Conservation (phyloP, 1,139 yeast species). For the Lizanozyma gosingica region DNA sequence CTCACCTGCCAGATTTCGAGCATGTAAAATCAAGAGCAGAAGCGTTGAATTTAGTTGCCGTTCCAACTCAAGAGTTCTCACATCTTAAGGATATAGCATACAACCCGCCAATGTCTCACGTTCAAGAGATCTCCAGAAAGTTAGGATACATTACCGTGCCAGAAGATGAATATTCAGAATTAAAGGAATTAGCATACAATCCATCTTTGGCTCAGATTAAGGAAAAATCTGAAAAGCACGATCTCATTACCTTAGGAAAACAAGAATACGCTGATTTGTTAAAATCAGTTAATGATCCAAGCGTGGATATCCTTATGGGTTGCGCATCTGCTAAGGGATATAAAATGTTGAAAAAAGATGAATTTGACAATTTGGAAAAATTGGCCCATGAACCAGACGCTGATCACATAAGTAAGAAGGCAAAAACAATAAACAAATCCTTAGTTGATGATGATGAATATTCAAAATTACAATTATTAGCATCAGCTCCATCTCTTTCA, state of each 20-base stretch:
- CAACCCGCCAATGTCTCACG: constrained; percentile 17
- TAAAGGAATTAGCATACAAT: constrained; percentile 10
- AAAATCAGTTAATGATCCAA: constrained; percentile 6
- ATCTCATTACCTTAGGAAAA: constrained; percentile 12
- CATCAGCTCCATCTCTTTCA: constrained; percentile 15
- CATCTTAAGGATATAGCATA: constrained; percentile 8
- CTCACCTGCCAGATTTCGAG: constrained; percentile 11
- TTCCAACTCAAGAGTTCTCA: constrained; percentile 7
- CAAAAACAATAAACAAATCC: constrained; percentile 3
- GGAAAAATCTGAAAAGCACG: constrained; percentile 23
- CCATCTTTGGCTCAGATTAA: constrained; percentile 15
- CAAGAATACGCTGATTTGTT: constrained; percentile 8
- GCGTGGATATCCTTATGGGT: constrained; percentile 7
- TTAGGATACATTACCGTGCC: constrained; percentile 17
- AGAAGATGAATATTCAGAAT: constrained; percentile 9
- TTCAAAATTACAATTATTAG: constrained; percentile 3
- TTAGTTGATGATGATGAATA: constrained; percentile 5
- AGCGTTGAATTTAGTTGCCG: constrained; percentile 8
- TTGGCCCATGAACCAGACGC: constrained; percentile 7
- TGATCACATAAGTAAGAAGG: constrained; percentile 4
- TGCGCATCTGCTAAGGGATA: constrained; percentile 2
- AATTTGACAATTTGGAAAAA: constrained; percentile 6
- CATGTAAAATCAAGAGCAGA: constrained; percentile 7
- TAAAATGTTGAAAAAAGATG: constrained; percentile 6
- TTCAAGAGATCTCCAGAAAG: constrained; percentile 21